Base-by-base conservation (phyloP, 805 yeast genomes). In the Candida ficus region DNA sequence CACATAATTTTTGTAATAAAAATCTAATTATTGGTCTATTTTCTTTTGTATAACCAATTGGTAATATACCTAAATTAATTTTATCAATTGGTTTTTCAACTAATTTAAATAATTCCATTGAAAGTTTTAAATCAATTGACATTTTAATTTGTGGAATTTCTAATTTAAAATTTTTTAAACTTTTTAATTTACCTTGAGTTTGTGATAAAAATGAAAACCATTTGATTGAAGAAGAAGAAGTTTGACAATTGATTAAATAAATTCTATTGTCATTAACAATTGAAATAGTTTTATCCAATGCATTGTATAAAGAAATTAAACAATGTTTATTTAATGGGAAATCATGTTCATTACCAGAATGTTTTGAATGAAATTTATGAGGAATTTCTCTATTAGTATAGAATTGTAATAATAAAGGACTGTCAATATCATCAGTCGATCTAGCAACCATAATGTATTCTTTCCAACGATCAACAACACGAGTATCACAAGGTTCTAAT, bases 371-470 rank as follows among this genome's bases (percentile, higher is more conserved):
- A 4, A 33, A 35, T 8, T 29, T 16, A 5, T 32, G 47, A 3
- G 62, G 56, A 14, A 68, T 68, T 36, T 62, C 61, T 30, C 74
- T 60, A 3, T 63, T 59, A 11, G 70, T 72, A 60, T 77, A 82
- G 44, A 89, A 75, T 52, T 88, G 89, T 2, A 88, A 44, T 4
- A 67, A 57, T 1, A 87, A 54, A 0, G 95, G 90, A 9, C 64
- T 60, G 3, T 63, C 66, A 0, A 53, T 35, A 42, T 68, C 62
- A 13, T 76, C 79, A 0, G 85, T 77, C n/a, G 75, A 71, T 44
- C 91, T 65, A 1, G 83, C 80, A 2, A 84, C 87, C 3, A 84
- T 82, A 21, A 78, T 64, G 54, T 79, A 86, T 56, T 90, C 96
- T 45, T 72, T 76, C 93, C 96, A 88, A 35, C 88, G 63, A 42